Evolutionary conservation across 108 stramenopile genomes (phyloP), one percentile per base, ranked within the genome.

Genomic region (Skeletonema costatum): DNA sequence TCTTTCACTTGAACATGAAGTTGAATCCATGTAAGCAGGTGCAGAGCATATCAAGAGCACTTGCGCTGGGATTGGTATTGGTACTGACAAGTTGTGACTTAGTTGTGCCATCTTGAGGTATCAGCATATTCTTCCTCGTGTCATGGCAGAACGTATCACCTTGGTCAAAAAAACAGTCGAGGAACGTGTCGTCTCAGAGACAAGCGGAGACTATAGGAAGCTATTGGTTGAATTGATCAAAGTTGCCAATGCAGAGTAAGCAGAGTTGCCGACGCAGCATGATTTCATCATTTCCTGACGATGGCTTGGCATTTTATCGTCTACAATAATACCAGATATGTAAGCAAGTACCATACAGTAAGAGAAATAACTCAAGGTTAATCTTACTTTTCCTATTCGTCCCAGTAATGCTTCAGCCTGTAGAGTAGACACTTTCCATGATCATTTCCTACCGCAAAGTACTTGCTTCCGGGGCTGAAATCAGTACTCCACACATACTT

Each of bases 391-490:
- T 44, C 44, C n/a, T 71, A 65, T 48, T 70, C 68, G 74, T 81
- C 69, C 80, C 80, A 81, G 78, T 89, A 94, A 73, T 94, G 92
- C 11, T 78, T 82, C 48, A 98, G 74, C 63, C 86, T 82, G 87
- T 98, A 98, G 39, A 99, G 84, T 48, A 99, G 76, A 51, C 96
- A 97, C 60, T 93, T 90, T 7, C 99, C 99, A 39, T 97, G 90
- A 87, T 98, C 98, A 81, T 98, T 99, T 12, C 99, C 99, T 13
- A 97, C 71, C 1, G 96, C 97, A 58, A 99, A 70, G 66, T 84
- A 94, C 60, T 88, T 88, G 44, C 93, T 89, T 32, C 83, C 70
- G 1, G 99, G 99, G 17, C 97, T 97, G 80, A 99, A 99, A 76
- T 97, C 97, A 75, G 97, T 74, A 56, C 87, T 86, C 81, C 88